These are phyloP conservation scores for Solanum commersonii DNA, from an alignment of 257 asterid genomes.

Conservation along the genomic window DNA sequence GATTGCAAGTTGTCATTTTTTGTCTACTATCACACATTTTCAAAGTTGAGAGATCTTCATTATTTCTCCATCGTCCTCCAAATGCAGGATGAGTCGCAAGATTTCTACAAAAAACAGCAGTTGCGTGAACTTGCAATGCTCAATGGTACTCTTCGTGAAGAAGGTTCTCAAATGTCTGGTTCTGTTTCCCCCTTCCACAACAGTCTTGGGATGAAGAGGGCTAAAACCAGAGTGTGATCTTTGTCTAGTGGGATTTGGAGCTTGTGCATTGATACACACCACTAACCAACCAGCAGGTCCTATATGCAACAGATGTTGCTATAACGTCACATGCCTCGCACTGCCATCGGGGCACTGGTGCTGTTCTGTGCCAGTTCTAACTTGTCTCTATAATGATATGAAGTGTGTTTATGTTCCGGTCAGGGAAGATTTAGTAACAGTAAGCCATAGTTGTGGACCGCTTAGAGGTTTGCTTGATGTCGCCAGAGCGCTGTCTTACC, in stretches of 20 bases:
- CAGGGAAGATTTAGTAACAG: constrained; percentile 25
- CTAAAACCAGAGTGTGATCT: constrained; percentile 76
- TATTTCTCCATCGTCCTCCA: not conserved
- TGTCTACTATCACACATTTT: not conserved
- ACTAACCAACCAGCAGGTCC: constrained; percentile 23
- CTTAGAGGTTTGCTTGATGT: constrained; percentile 20
- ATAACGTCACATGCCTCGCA: constrained; percentile 25
- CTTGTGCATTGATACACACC: constrained; percentile 9
- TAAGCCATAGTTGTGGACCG: constrained; percentile 21
- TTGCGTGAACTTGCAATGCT: constrained; percentile 86
- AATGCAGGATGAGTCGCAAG: constrained; percentile 86
- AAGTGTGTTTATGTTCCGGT: constrained; percentile 36
- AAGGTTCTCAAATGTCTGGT: constrained; percentile 83
- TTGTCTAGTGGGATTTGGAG: constrained; percentile 7
- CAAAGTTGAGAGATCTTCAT: not conserved
- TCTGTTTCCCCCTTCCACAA: constrained; percentile 85
- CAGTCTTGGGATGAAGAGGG: constrained; percentile 98
- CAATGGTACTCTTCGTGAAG: constrained; percentile 94
- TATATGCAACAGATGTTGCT: constrained; percentile 16
- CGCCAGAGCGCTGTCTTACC: constrained; percentile 20
- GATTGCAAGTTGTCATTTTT: not conserved
- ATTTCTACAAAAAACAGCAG: constrained; percentile 85
- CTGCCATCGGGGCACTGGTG: constrained; percentile 39
- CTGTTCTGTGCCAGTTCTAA: constrained; percentile 28
- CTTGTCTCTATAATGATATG: constrained; percentile 34